Evolutionary conservation across 768 basidiomycete species (phyloP), one percentile per base, ranked within the genome.

Genomic region (Suillus spraguei): DNA sequence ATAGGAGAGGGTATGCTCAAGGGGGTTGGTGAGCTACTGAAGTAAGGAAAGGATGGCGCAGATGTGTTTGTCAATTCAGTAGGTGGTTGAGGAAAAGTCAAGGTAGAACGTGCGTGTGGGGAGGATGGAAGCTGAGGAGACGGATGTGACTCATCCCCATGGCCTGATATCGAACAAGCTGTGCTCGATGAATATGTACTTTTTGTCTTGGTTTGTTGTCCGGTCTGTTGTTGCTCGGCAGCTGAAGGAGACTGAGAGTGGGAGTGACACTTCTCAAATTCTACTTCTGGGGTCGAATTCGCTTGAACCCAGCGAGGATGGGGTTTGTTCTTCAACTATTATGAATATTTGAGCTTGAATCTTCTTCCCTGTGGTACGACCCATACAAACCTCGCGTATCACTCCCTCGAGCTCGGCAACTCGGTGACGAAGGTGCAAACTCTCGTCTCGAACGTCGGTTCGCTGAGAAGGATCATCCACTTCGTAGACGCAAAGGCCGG

Each of bases 321-420:
- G 10, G 89, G 88, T 67, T 89, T 89, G 65, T 89, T 87, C 72
- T 89, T 90, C 62, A 93, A 72, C 85, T 93, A 52, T 44, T 28
- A 32, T 49, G 16, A 60, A 46, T 52, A 44, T 24, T 32, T 50
- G 39, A 33, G 61, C 42, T 62, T 16, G 58, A 32, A 24, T 8
- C 6, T 5, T 33, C 36, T 24, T 22, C 32, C 14, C 6, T 33
- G 47, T 17, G 20, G 13, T 49, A 58, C 24, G 13, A 9, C 7
- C 28, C 16, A 32, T 59, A 69, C 74, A 63, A 69, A 87, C 89
- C 80, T 90, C 90, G n/a, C 92, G 85, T 65, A 94, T 89, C 42
- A 93, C 90, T 59, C 89, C 88, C 74, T 94, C 92, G 1, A 94
- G 82, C 69, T 94, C 92, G 33, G 91, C 91, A 28, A 94, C 88